A percentile compares a stretch with the other conserved stretches of the same genome.
Conservation (phyloP, 345 rosid species). For the Eucalyptus polybractea region DNA sequence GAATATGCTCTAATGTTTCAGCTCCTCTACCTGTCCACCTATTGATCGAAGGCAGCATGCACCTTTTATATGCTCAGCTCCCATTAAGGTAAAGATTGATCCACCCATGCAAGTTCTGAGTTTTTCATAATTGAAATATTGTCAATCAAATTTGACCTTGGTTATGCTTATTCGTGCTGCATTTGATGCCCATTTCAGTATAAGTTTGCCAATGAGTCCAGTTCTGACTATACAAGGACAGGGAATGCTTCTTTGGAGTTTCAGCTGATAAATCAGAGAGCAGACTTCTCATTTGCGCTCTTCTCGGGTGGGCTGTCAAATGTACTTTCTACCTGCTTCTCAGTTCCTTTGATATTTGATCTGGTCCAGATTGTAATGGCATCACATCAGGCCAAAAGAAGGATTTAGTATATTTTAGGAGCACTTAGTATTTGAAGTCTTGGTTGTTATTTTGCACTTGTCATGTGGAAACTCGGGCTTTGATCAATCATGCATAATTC, state of each 20-base stretch:
- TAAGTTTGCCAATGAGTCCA: constrained; percentile 35
- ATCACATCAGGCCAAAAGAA: background rate
- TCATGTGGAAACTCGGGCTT: background rate
- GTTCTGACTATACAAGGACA: constrained; percentile 31
- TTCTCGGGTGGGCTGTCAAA: constrained; percentile 48
- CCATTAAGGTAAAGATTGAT: constrained; percentile 50
- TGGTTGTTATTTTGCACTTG: background rate
- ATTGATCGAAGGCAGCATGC: constrained; percentile 20
- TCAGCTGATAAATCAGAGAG: constrained; percentile 80
- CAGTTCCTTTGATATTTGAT: background rate
- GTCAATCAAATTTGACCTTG: background rate
- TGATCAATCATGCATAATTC: background rate
- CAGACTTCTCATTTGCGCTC: constrained; percentile 70
- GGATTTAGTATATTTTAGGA: background rate
- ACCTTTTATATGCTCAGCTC: constrained; percentile 77
- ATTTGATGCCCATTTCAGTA: constrained; percentile 28
- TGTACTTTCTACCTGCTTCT: constrained; percentile 20
- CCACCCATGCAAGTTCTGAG: background rate
- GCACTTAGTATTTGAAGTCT: background rate
- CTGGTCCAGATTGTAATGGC: background rate
- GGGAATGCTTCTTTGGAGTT: constrained; percentile 48
- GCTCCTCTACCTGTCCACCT: constrained; percentile 45
- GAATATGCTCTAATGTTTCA: constrained; percentile 4
- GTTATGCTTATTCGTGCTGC: background rate
- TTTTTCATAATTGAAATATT: background rate